A percentile compares a stretch with the other conserved stretches of the same genome.
phyloP scores from a whole-genome alignment of 139 green algal species.

The Axilococcus clingmanii region DNA sequence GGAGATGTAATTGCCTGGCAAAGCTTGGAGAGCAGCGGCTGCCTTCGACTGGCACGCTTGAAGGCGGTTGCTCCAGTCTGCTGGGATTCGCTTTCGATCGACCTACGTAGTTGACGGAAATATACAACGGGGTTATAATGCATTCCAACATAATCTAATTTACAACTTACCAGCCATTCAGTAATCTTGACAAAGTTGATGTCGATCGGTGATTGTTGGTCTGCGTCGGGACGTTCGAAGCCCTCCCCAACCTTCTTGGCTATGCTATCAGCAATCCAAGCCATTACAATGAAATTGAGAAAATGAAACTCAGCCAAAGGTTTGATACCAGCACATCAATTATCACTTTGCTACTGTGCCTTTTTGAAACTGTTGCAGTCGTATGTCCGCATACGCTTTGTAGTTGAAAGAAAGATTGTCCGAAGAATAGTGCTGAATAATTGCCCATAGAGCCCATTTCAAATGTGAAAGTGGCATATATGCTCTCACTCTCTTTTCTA shows the following conservation, averaged over 20 bases:
- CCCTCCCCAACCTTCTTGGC: slow-evolving; percentile 33
- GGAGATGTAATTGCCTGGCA: slow-evolving; percentile 31
- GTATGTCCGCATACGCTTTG: slow-evolving; percentile 26
- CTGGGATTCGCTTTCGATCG: slow-evolving; percentile 49
- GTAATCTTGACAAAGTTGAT: slow-evolving; percentile 58
- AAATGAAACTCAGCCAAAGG: too few relatives aligned
- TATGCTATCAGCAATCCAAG: too few relatives aligned
- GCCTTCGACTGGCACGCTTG: slow-evolving; percentile 52
- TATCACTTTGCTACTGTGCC: too few relatives aligned
- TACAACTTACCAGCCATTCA: slow-evolving; percentile 60
- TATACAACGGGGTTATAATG: neutral
- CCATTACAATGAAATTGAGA: too few relatives aligned
- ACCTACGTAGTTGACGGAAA: slow-evolving; percentile 29
- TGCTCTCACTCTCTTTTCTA: slow-evolving; percentile 9
- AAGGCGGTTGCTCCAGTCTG: slow-evolving; percentile 61
- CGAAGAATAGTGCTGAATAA: slow-evolving; percentile 25
- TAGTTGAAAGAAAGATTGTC: slow-evolving; percentile 50
- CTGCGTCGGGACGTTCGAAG: slow-evolving; percentile 35
- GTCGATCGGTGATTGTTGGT: slow-evolving; percentile 47
- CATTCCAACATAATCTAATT: neutral
- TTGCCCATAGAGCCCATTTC: slow-evolving; percentile 53
- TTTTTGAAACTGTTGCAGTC: slow-evolving; percentile 35
- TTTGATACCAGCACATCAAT: too few relatives aligned
- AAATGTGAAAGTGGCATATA: slow-evolving; percentile 45
- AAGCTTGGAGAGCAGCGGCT: slow-evolving; percentile 23